Base-by-base conservation (phyloP, 2,329 filamentous ascomycete genomes). In the Tolypocladium amazonense region DNA sequence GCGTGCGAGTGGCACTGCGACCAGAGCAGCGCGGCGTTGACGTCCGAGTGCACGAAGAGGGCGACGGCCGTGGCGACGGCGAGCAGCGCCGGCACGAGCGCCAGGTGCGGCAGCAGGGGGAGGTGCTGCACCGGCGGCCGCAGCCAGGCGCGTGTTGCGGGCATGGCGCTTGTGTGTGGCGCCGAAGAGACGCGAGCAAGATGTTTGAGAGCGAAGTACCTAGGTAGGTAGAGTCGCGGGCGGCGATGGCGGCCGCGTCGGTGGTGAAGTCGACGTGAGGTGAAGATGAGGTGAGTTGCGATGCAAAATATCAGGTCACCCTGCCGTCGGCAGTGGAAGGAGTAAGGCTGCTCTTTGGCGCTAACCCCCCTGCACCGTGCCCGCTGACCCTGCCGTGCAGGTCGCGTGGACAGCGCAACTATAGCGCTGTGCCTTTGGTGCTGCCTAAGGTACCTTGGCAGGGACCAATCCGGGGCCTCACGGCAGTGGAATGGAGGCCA, bases 1-100 rank as follows among this genome's bases (percentile, higher is more conserved):
- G 78, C 69, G 61, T 70, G 76, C 2, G 80, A 72, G 66, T 81
- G 76, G 69, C 80, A 83, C 65, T 82, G 79, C 52, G 79, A 81
- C 71, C 77, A 81, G 61, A 83, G 77, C 62, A 81, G 71, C 23
- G 77, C 75, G 59, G 77, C 71, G 72, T 82, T 80, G 68, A 81
- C 74, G 69, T 81, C 79, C 50, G 75, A 75, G 68, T 79, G 74
- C 37, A 72, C 60, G 63, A 79, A 77, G 64, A 82, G 75, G 33
- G 70, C 65, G 62, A 70, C 59, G 35, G 70, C 70, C 4, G 79
- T 80, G 47, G 72, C 67, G 60, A 76, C 52, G 64, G 79, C 73
- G 58, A 83, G 73, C 37, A 81, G 66, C 56, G 80, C 70, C 12
- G 81, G 76, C 2, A 78, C 68, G 52, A 83, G 75, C n/a, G 79